Conservation (phyloP, 306 rosid genomes). For the Vigna reflexopilosa region DNA sequence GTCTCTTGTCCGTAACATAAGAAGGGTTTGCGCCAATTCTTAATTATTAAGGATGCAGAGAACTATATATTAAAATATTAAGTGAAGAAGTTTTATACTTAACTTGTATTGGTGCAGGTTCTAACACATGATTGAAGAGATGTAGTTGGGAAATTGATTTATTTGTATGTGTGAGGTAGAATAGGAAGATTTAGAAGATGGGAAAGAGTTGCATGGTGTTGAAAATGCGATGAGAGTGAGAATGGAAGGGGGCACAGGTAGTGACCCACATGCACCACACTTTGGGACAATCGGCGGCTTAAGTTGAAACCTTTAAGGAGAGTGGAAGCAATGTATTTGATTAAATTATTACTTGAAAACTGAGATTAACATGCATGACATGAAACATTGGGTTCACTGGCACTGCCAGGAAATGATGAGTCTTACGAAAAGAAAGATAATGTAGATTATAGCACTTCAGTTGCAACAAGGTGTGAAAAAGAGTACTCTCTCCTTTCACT, state of each 20-base stretch:
- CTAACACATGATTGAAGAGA: neutral
- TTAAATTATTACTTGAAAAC: slow-evolving; percentile 32
- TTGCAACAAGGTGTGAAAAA: slow-evolving; percentile 22
- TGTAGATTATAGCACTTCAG: neutral
- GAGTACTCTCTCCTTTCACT: neutral
- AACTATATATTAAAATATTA: neutral
- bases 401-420: slow-evolving; percentile 8
- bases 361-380: slow-evolving; percentile 22
- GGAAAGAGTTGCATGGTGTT: slow-evolving; percentile 27
- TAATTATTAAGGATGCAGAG: neutral
- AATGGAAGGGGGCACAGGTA: slow-evolving; percentile 17
- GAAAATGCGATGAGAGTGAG: slow-evolving; percentile 3
- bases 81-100: neutral
- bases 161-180: neutral
- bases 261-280: slow-evolving; percentile 49
- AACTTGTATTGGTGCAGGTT: neutral
- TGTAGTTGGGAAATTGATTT: slow-evolving; percentile 7
- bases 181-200: neutral
- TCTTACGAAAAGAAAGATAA: slow-evolving; percentile 43
- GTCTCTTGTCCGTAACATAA: neutral
- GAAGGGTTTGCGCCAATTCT: neutral
- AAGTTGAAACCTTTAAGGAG: slow-evolving; percentile 23
- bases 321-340: slow-evolving; percentile 28
- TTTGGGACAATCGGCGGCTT: slow-evolving; percentile 39
- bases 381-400: slow-evolving; percentile 39